Percentiles rank a stretch among this genome's conserved stretches.
These are phyloP conservation scores for Backusella psychrophila DNA, from an alignment of 192 early-diverging fungal species.

Conservation along the genomic window DNA sequence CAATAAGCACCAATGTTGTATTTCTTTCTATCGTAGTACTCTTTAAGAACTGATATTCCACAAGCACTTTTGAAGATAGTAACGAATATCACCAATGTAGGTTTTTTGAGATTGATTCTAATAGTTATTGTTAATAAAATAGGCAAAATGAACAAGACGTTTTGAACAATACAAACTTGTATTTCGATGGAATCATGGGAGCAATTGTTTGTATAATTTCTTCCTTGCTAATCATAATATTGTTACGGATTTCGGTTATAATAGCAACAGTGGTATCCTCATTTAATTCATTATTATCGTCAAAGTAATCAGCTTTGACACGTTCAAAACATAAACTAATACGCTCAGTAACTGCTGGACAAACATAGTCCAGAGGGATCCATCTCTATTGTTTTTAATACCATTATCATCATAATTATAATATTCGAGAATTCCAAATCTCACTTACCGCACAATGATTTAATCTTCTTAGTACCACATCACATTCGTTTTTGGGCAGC, in stretches of 20 bases:
- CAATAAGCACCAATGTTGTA: conserved; percentile 36
- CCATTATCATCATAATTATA: not conserved
- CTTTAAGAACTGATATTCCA: conserved; percentile 38
- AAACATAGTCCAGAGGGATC: conserved; percentile 42
- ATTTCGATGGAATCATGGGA: conserved; percentile 21
- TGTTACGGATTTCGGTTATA: conserved; percentile 43
- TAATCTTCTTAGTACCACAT: conserved; percentile 6
- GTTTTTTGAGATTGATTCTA: conserved; percentile 40
- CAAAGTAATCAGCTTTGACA: conserved; percentile 9
- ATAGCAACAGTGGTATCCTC: conserved; percentile 37
- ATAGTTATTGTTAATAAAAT: not conserved
- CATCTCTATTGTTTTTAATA: conserved; percentile 20
- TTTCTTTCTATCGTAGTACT: conserved; percentile 43
- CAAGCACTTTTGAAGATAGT: conserved; percentile 49
- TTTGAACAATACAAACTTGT: conserved; percentile 18
- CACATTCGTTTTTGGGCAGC: conserved; percentile 15
- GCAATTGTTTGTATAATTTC: conserved; percentile 30
- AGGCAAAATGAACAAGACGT: not conserved
- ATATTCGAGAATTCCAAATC: not conserved
- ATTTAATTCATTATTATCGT: not conserved
- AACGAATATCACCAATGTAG: conserved; percentile 41
- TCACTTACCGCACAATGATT: conserved; percentile 25
- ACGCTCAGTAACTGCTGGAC: conserved; percentile 30
- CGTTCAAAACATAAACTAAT: conserved; percentile 22
- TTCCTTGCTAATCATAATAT: conserved; percentile 31